A percentile compares a stretch with the other conserved stretches of the same genome.
phyloP scores from a whole-genome alignment of 129 eudicot species.

The Flaveria ramosissima region DNA sequence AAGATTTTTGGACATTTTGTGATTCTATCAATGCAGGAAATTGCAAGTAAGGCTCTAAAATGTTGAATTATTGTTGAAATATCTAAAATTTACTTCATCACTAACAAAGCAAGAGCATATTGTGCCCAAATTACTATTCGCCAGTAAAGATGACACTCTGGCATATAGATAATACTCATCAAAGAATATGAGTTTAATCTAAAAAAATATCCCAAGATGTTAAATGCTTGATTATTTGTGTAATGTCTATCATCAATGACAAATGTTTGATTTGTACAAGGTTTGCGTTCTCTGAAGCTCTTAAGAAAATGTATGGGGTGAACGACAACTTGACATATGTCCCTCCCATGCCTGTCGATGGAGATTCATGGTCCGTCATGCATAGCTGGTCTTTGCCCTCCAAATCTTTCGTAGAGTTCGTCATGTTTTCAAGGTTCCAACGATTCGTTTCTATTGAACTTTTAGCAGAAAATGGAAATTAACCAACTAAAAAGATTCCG shows the following conservation, averaged over 20 bases:
- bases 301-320: slow-evolving; percentile 80
- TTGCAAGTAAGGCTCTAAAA: slow-evolving; percentile 72
- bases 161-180: too few relatives aligned
- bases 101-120: not conserved
- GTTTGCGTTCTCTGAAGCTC: slow-evolving; percentile 80
- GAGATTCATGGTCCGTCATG: slow-evolving; percentile 96
- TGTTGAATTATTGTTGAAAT: not conserved
- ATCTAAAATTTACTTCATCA: not conserved
- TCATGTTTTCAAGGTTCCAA: slow-evolving; percentile 87
- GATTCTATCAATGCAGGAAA: slow-evolving; percentile 96
- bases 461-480: not conserved
- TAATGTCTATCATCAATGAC: slow-evolving; percentile 18
- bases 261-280: slow-evolving; percentile 39
- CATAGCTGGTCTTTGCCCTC: slow-evolving; percentile 93
- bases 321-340: slow-evolving; percentile 58
- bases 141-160: too few relatives aligned
- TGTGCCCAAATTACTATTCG: too few relatives aligned
- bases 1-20: slow-evolving; percentile 98
- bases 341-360: slow-evolving; percentile 89
- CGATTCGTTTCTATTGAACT: not conserved
- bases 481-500: not conserved
- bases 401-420: slow-evolving; percentile 81
- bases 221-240: not conserved
- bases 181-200: not conserved
- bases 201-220: not conserved